These are phyloP conservation scores for Aurinia saxatilis DNA, from an alignment of 345 rosid genomes.

Conservation along the genomic window DNA sequence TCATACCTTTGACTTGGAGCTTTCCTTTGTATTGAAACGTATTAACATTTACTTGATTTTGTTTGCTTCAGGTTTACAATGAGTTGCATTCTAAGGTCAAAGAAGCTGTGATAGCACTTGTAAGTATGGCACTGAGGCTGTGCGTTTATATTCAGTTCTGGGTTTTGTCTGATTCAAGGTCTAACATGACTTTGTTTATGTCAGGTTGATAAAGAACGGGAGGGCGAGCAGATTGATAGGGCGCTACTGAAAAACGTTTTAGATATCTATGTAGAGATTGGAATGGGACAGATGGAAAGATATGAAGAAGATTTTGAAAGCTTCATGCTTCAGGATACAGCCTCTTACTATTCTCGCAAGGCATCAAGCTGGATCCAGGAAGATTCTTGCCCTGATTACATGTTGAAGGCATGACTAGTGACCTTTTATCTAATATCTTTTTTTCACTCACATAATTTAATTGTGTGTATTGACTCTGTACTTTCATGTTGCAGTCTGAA, in stretches of 20 bases:
- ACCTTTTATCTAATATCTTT: background rate
- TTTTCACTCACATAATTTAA: background rate
- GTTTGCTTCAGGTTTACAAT: conserved; percentile 44
- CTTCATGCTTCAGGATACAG: conserved; percentile 57
- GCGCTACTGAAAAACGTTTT: conserved; percentile 68
- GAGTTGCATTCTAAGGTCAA: conserved; percentile 50
- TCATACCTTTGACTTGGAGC: background rate
- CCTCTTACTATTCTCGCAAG: conserved; percentile 76
- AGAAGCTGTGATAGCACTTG: conserved; percentile 66
- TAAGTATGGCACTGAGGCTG: conserved; percentile 26
- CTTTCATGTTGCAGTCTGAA: conserved; percentile 56
- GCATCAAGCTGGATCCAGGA: conserved; percentile 79
- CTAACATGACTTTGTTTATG: background rate
- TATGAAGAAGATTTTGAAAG: conserved; percentile 80
- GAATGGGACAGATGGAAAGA: conserved; percentile 60
- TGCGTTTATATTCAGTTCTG: background rate
- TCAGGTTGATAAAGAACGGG: conserved; percentile 86
- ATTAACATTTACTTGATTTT: background rate
- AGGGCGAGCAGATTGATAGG: conserved; percentile 83
- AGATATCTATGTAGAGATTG: conserved; percentile 78
- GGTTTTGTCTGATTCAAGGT: background rate
- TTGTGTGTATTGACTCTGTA: background rate
- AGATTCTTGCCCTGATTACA: conserved; percentile 77
- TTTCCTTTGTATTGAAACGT: background rate
- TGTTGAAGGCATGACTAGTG: conserved; percentile 55